Evolutionary conservation across 345 rosid genomes (phyloP).

Genomic region (Salix koriyanagi): DNA sequence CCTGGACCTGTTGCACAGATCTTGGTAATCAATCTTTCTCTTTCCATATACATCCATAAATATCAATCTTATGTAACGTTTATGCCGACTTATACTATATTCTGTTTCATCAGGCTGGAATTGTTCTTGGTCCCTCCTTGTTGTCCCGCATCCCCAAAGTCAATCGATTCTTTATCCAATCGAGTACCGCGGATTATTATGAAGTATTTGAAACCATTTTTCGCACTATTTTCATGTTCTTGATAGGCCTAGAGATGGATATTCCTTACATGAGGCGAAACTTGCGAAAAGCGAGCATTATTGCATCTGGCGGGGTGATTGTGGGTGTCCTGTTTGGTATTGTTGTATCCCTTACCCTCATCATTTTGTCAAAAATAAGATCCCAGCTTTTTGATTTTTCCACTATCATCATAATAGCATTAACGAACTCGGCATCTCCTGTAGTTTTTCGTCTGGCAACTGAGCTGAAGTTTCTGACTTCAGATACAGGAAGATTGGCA

Average conservation of each 20-base stretch:
- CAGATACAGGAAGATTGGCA: slow-evolving; percentile 65
- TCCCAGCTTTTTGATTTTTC: slow-evolving; percentile 13
- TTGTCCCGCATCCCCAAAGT: slow-evolving; percentile 45
- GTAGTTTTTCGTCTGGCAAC: slow-evolving; percentile 55
- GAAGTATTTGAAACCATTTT: slow-evolving; percentile 41
- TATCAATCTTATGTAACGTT: not conserved
- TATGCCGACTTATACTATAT: not conserved
- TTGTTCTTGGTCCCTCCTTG: slow-evolving; percentile 63
- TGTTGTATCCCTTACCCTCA: slow-evolving; percentile 34
- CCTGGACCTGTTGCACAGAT: slow-evolving; percentile 88
- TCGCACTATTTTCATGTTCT: slow-evolving; percentile 67
- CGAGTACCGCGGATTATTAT: slow-evolving; percentile 52
- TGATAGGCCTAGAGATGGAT: slow-evolving; percentile 70
- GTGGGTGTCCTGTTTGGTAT: slow-evolving; percentile 38
- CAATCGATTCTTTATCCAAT: slow-evolving; percentile 44
- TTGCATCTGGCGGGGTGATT: slow-evolving; percentile 45
- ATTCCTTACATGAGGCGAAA: slow-evolving; percentile 48
- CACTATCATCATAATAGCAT: slow-evolving; percentile 32
- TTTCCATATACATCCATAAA: not conserved
- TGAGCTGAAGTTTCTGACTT: slow-evolving; percentile 63
- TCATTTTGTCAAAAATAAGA: slow-evolving; percentile 19
- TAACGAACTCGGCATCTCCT: slow-evolving; percentile 70
- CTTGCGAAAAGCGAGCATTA: slow-evolving; percentile 35
- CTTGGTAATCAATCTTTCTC: slow-evolving; percentile 36
- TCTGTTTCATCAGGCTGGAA: slow-evolving; percentile 55